phyloP scores from a whole-genome alignment of 192 early-diverging fungal genomes.

The Jimgerdemannia flammicorona region DNA sequence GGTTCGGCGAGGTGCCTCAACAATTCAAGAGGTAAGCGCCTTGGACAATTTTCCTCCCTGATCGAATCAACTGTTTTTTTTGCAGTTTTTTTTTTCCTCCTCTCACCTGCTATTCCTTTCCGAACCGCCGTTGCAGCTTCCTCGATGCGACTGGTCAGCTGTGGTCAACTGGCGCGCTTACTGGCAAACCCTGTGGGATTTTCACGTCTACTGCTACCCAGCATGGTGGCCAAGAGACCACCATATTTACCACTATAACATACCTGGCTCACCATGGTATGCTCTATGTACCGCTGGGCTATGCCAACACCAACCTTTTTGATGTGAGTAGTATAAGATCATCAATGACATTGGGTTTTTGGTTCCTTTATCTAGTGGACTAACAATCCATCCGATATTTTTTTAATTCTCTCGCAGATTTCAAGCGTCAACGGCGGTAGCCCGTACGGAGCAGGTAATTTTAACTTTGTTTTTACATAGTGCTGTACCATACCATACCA shows the following conservation, averaged over 20 bases:
- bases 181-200: conserved; percentile 66
- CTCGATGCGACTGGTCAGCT: conserved; percentile 21
- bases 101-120: too few relatives aligned
- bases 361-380: too few relatives aligned
- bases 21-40: conserved; percentile 54
- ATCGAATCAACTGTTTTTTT: too few relatives aligned
- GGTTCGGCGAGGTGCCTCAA: conserved; percentile 67
- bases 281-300: conserved; percentile 70
- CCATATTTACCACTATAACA: conserved; percentile 56
- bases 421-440: conserved; percentile 26
- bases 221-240: conserved; percentile 79
- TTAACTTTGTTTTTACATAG: too few relatives aligned
- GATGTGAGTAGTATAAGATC: conserved; percentile 44
- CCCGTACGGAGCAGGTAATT: conserved; percentile 21
- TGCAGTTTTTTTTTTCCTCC: too few relatives aligned
- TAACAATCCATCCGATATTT: too few relatives aligned
- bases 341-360: conserved; percentile 49
- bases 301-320: conserved; percentile 38
- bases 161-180: conserved; percentile 49
- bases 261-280: conserved; percentile 75
- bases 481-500: too few relatives aligned
- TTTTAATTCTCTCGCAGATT: too few relatives aligned
- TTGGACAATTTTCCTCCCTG: too few relatives aligned
- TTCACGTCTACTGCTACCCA: conserved; percentile 74
- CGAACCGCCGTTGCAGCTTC: conserved; percentile 9